Evolutionary conservation across 306 rosid genomes (phyloP).

Genomic region (Prunus fruticosa): DNA sequence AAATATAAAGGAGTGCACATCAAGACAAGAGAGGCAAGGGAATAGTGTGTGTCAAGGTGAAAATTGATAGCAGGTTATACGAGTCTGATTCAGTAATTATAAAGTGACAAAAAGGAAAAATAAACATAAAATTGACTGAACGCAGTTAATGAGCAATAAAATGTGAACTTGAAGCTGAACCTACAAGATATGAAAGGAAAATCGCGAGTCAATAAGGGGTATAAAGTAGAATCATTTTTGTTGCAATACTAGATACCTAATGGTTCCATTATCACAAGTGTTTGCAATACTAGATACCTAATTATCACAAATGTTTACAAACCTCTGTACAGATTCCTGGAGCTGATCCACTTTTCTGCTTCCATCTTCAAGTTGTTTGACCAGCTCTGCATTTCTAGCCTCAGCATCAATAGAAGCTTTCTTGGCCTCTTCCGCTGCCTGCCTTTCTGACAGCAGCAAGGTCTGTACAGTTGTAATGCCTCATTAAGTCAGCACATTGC

Average conservation of each 20-base stretch:
- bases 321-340: slow-evolving; percentile 97
- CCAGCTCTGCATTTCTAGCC: slow-evolving; percentile 68
- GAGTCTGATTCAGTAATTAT: slow-evolving; percentile 6
- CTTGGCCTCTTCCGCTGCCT: slow-evolving; percentile 67
- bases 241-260: slow-evolving; percentile 9
- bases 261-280: slow-evolving; percentile 12
- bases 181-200: background rate
- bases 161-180: background rate
- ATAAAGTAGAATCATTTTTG: background rate
- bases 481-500: slow-evolving; percentile 24
- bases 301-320: slow-evolving; percentile 34
- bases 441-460: slow-evolving; percentile 59
- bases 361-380: slow-evolving; percentile 70
- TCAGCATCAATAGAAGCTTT: slow-evolving; percentile 59
- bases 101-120: background rate
- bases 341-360: slow-evolving; percentile 78
- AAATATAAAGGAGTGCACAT: slow-evolving; percentile 3
- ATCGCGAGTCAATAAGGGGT: background rate
- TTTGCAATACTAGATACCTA: slow-evolving; percentile 33
- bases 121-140: background rate
- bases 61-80: slow-evolving; percentile 1
- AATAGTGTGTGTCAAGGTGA: background rate
- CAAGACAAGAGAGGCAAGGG: background rate
- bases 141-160: background rate
- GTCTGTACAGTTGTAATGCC: slow-evolving; percentile 46